A percentile compares a stretch with the other conserved stretches of the same genome.
phyloP scores from a whole-genome alignment of 108 stramenopile species.

The Asterionellopsis glacialis region DNA sequence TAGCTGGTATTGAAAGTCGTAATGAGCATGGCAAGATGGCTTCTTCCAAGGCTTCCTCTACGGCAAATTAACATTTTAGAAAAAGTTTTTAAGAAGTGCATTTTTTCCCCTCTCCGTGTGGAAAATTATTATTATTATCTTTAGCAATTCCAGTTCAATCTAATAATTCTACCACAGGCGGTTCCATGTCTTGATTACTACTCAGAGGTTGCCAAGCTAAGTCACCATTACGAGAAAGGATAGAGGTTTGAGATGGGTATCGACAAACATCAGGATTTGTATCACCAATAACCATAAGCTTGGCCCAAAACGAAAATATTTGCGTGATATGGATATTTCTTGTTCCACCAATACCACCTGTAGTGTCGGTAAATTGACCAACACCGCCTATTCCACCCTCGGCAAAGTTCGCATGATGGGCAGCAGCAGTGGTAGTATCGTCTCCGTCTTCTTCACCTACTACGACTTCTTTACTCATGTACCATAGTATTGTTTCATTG shows the following conservation, averaged over 20 bases:
- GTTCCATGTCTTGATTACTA: constrained; percentile 18
- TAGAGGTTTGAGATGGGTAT: constrained; percentile 63
- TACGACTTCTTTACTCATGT: constrained; percentile 76
- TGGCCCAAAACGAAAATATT: constrained; percentile 61
- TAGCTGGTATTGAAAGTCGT: background rate
- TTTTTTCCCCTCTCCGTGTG: too few relatives aligned
- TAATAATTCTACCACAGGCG: constrained; percentile 70
- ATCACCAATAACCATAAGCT: constrained; percentile 53
- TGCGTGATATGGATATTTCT: constrained; percentile 34
- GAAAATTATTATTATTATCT: too few relatives aligned
- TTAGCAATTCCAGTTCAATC: background rate
- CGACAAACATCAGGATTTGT: constrained; percentile 52
- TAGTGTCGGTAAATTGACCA: background rate
- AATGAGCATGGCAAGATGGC: too few relatives aligned
- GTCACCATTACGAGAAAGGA: constrained; percentile 35
- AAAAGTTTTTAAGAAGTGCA: too few relatives aligned
- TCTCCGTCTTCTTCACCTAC: constrained; percentile 8
- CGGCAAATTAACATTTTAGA: too few relatives aligned
- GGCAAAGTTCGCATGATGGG: too few relatives aligned
- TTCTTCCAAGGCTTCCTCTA: too few relatives aligned
- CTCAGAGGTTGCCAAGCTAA: constrained; percentile 53
- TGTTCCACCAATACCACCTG: background rate
- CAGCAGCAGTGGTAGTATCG: background rate
- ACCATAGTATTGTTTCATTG: constrained; percentile 72
- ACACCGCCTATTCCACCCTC: background rate